phyloP scores from a whole-genome alignment of 2,329 filamentous ascomycete species.

The Pseudodiploospora longispora region DNA sequence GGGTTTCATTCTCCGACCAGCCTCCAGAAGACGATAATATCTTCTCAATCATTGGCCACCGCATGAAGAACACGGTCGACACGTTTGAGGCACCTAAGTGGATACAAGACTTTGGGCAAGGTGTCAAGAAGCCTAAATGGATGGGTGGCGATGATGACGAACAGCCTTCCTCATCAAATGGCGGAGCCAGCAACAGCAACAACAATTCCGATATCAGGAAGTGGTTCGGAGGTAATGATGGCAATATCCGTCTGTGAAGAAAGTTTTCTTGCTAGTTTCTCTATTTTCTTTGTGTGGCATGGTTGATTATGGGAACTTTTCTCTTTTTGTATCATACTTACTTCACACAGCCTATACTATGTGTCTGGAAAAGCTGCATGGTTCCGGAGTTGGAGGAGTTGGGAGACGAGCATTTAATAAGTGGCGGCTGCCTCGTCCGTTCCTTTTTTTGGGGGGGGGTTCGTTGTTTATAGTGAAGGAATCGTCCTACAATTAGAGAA shows the following conservation, averaged over 20 bases:
- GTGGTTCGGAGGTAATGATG: conserved; percentile 37
- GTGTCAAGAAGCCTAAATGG: conserved; percentile 73
- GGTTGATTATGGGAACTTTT: too few relatives aligned
- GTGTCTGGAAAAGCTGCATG: too few relatives aligned
- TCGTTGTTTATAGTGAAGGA: too few relatives aligned
- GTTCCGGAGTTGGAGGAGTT: too few relatives aligned
- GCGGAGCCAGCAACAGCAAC: conserved; percentile 26
- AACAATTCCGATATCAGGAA: conserved; percentile 39
- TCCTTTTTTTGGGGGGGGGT: too few relatives aligned
- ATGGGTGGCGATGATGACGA: conserved; percentile 54
- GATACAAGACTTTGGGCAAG: conserved; percentile 62
- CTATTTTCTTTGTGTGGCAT: not conserved
- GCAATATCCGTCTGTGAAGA: conserved; percentile 13
- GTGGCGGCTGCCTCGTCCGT: too few relatives aligned
- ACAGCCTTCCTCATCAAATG: conserved; percentile 12
- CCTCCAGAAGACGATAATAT: conserved; percentile 72
- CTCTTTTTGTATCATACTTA: too few relatives aligned
- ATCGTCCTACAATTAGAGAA: too few relatives aligned
- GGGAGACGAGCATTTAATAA: too few relatives aligned
- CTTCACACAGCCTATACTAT: too few relatives aligned
- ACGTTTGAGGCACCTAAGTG: conserved; percentile 73
- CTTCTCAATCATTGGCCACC: conserved; percentile 73
- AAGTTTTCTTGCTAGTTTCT: not conserved
- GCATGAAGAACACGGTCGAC: conserved; percentile 89
- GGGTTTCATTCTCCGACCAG: conserved; percentile 32